Base-by-base conservation (phyloP, 2,329 filamentous ascomycete genomes). In the Fusarium pilosicola region DNA sequence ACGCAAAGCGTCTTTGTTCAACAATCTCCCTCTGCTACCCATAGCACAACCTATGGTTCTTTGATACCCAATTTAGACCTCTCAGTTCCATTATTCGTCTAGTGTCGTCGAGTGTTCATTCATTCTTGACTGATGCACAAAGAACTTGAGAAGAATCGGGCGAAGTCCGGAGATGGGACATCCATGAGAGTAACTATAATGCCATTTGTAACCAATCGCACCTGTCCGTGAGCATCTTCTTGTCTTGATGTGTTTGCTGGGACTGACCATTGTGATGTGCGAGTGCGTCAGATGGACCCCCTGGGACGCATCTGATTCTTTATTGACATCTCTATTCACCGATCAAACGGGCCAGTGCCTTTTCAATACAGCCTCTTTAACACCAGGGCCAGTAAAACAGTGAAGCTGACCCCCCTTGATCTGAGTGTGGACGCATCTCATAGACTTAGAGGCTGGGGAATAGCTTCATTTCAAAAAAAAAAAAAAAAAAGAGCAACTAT, bases 1-100 rank as follows among this genome's bases (percentile, higher is more conserved):
- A 71, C 59, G 7, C 30, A 30, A 34, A 36, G 34, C n/a, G 28
- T 17, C 70, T 73, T 74, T 73, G 70, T 71, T 58, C 24, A 24
- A 39, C n/a, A 24, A 34, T 24, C 14, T 24, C 22, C 34, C 34
- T 57, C 41, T 26, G 51, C 46, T 39, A 34, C 22, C 30, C 24
- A 36, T 12, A 24, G 10, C 13, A 22, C 32, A 58, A n/a, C 22
- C 3, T 26, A 49, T 13, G 22, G 12, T 24, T 42, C 54, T 55
- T 71, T 62, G 41, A 41, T 52, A 55, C 70, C 54, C n/a, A 10
- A 60, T 67, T 74, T 74, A 71, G 66, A 30, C 28, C 6, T 18
- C 17, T 18, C 12, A 17, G 34, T 62, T 42, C 55, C 65, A 71
- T 62, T 18, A 54, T 24, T 38, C 12, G 36, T 64, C 22, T 13